Conservation (phyloP, 2,329 filamentous ascomycete species). For the Clonostachys sp. region DNA sequence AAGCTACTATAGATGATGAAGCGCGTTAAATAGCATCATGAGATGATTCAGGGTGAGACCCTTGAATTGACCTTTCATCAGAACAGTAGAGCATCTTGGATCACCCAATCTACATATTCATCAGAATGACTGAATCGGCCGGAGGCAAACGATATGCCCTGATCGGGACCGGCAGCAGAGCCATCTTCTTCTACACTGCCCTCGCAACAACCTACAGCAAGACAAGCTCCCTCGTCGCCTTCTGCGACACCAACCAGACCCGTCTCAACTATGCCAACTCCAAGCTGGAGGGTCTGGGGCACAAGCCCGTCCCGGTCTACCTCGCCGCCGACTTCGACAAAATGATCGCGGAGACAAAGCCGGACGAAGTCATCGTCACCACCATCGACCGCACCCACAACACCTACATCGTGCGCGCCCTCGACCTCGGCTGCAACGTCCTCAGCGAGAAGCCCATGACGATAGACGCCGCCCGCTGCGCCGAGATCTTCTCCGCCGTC, state of each 20-base stretch:
- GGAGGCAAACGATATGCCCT: conserved; percentile 42
- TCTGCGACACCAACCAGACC: conserved; percentile 58
- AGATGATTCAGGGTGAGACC: too few species aligned
- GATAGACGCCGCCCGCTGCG: conserved; percentile 49
- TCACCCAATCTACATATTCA: too few species aligned
- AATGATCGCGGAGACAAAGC: conserved; percentile 51
- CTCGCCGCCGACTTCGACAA: conserved; percentile 48
- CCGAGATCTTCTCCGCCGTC: conserved; percentile 48
- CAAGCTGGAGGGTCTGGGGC: conserved; percentile 38
- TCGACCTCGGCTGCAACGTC: conserved; percentile 55
- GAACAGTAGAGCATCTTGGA: too few species aligned
- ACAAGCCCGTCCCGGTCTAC: conserved; percentile 46
- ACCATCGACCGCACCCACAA: conserved; percentile 60
- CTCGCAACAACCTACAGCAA: conserved; percentile 46
- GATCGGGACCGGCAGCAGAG: conserved; percentile 54
- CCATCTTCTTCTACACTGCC: conserved; percentile 57
- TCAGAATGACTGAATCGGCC: too few species aligned
- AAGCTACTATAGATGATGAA: too few species aligned
- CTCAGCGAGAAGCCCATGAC: conserved; percentile 66
- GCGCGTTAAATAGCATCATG: too few species aligned
- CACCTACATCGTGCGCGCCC: conserved; percentile 52
- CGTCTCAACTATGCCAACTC: conserved; percentile 52
- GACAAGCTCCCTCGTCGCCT: conserved; percentile 46
- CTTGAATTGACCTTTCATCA: too few species aligned
- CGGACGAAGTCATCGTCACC: conserved; percentile 58